Conservation (phyloP, 2,329 filamentous ascomycete genomes). For the Talaromyces sp. region DNA sequence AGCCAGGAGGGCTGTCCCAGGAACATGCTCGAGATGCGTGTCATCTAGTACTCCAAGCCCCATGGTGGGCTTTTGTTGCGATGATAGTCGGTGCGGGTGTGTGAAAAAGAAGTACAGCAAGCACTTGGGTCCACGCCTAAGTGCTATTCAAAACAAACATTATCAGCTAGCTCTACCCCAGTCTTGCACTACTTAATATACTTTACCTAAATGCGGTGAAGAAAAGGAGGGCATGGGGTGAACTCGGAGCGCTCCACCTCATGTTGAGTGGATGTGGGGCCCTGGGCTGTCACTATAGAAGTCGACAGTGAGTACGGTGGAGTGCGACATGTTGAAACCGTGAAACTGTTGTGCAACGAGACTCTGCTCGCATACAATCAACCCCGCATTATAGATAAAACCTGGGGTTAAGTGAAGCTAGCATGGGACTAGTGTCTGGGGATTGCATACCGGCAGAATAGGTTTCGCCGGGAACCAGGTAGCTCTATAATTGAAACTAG, state of each 20-base stretch:
- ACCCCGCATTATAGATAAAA: background rate
- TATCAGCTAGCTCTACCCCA: background rate
- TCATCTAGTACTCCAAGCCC: conserved; percentile 26
- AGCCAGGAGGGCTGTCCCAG: conserved; percentile 20
- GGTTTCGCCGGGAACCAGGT: background rate
- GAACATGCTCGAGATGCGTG: conserved; percentile 21
- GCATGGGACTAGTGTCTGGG: background rate
- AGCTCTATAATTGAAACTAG: background rate
- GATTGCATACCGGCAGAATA: background rate
- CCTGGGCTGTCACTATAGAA: background rate
- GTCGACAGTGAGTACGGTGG: background rate
- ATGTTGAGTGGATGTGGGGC: background rate
- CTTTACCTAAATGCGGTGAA: background rate
- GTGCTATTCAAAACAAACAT: no score
- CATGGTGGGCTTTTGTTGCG: conserved; percentile 13
- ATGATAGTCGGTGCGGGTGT: background rate
- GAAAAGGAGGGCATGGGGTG: background rate
- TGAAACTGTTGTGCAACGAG: background rate
- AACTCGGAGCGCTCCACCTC: background rate
- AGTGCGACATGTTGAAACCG: background rate
- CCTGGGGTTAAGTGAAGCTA: background rate
- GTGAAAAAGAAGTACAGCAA: background rate
- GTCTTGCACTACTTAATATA: background rate
- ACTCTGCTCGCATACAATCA: background rate
- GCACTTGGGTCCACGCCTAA: no score